Percentiles rank a stretch among this genome's conserved stretches.
phyloP scores from a whole-genome alignment of 306 rosid species.

The Sphenostylis stenocarpa region DNA sequence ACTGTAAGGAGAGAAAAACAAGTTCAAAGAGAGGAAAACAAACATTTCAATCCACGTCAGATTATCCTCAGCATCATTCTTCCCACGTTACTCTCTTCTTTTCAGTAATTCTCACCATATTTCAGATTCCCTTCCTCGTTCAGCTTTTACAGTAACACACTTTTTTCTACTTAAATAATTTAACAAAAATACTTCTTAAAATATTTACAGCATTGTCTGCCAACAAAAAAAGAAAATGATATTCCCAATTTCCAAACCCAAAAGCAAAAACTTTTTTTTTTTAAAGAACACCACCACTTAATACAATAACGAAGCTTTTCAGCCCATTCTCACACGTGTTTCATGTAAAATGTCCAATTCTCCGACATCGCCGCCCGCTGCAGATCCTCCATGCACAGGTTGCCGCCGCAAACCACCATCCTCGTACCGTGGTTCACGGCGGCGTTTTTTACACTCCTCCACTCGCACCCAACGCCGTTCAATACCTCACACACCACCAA shows the following conservation, averaged over 20 bases:
- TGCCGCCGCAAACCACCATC: slow-evolving; percentile 54
- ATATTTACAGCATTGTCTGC: background rate
- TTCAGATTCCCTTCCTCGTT: background rate
- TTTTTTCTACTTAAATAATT: background rate
- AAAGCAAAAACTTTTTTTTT: background rate
- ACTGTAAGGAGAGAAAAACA: background rate
- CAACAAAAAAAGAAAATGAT: background rate
- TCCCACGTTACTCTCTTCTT: background rate
- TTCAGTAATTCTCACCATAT: no score
- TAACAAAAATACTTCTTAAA: background rate
- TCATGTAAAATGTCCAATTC: slow-evolving; percentile 29
- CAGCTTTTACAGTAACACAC: background rate
- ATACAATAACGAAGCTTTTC: background rate
- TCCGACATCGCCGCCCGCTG: slow-evolving; percentile 22
- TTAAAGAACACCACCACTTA: background rate
- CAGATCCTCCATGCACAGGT: slow-evolving; percentile 49
- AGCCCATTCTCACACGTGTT: background rate
- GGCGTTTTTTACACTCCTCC: slow-evolving; percentile 50
- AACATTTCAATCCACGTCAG: background rate
- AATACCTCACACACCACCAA: slow-evolving; percentile 50
- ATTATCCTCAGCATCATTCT: background rate
- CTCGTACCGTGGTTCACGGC: slow-evolving; percentile 23
- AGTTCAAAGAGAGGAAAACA: background rate
- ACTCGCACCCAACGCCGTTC: slow-evolving; percentile 35
- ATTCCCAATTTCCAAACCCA: background rate